Evolutionary conservation across 108 stramenopile species (phyloP).

Genomic region (Discostella pseudostelligera): DNA sequence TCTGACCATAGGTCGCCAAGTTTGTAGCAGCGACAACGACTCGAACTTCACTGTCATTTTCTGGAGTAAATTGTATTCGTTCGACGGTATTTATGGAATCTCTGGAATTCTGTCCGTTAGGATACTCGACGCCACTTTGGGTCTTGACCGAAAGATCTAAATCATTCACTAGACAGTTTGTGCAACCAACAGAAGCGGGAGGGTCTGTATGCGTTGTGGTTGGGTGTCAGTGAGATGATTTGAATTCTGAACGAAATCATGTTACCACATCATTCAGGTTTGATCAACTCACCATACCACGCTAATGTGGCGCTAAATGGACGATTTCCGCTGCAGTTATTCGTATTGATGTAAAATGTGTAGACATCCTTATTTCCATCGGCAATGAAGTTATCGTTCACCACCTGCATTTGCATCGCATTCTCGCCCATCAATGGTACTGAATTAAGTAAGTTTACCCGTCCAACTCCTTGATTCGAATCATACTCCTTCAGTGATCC

Average conservation of each 20-base stretch:
- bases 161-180: conserved; percentile 64
- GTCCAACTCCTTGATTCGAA: conserved; percentile 52
- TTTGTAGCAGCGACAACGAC: conserved; percentile 30
- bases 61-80: conserved; percentile 21
- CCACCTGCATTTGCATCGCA: conserved; percentile 26
- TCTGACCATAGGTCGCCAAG: conserved; percentile 18
- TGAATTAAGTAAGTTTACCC: conserved; percentile 40
- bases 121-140: conserved; percentile 25
- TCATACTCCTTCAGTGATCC: conserved; percentile 44
- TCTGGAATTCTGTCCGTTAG: conserved; percentile 29
- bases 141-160: conserved; percentile 53
- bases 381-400: conserved; percentile 32
- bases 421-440: conserved; percentile 34
- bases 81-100: conserved; percentile 50
- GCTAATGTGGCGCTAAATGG: conserved; percentile 53
- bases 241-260: not conserved
- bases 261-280: not conserved
- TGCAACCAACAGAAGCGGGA: conserved; percentile 47
- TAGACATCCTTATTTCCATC: conserved; percentile 21
- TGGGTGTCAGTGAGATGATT: not conserved
- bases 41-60: conserved; percentile 20
- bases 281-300: conserved; percentile 49
- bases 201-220: conserved; percentile 34
- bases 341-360: conserved; percentile 22
- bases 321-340: conserved; percentile 20